These are phyloP conservation scores for Tolypocladium ophioglossoides DNA, from an alignment of 2,329 filamentous ascomycete species.

Conservation along the genomic window DNA sequence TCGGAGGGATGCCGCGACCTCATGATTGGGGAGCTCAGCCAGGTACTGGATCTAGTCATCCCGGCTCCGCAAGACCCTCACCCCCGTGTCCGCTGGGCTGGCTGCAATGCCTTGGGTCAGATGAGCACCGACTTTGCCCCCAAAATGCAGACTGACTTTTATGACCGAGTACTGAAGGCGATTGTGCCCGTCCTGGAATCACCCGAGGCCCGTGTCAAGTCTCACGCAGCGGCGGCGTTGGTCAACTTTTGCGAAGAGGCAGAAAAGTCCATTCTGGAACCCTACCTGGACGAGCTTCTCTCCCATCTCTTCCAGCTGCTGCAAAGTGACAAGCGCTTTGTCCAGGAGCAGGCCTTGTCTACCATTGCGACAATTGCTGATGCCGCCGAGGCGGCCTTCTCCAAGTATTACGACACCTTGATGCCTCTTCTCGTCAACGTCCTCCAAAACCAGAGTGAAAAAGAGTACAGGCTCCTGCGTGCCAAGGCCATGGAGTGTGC, in stretches of 20 bases:
- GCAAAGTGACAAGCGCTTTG: constrained; percentile 86
- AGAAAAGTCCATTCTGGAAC: constrained; percentile 82
- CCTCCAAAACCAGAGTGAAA: constrained; percentile 78
- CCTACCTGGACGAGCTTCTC: constrained; percentile 82
- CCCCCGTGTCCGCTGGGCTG: constrained; percentile 90
- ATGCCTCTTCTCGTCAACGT: constrained; percentile 94
- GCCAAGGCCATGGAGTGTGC: constrained; percentile 99
- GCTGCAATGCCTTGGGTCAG: constrained; percentile 96
- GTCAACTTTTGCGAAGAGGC: constrained; percentile 99
- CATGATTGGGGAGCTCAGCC: constrained; percentile 89
- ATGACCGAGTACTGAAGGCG: constrained; percentile 73
- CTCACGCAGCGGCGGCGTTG: constrained; percentile 91
- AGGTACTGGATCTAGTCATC: constrained; percentile 89
- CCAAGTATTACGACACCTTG: constrained; percentile 87
- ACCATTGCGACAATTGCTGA: constrained; percentile 99
- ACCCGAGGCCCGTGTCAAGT: constrained; percentile 86
- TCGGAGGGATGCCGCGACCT: constrained; percentile 93
- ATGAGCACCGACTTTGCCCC: constrained; percentile 99
- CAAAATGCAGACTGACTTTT: constrained; percentile 95
- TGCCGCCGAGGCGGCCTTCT: constrained; percentile 88
- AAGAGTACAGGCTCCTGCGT: constrained; percentile 81
- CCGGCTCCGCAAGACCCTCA: constrained; percentile 84
- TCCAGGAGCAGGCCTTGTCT: constrained; percentile 94
- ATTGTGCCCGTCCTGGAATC: constrained; percentile 90
- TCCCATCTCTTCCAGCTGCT: constrained; percentile 78